These are phyloP conservation scores for Yarrowia deformans DNA, from an alignment of 805 yeast species.

Conservation along the genomic window DNA sequence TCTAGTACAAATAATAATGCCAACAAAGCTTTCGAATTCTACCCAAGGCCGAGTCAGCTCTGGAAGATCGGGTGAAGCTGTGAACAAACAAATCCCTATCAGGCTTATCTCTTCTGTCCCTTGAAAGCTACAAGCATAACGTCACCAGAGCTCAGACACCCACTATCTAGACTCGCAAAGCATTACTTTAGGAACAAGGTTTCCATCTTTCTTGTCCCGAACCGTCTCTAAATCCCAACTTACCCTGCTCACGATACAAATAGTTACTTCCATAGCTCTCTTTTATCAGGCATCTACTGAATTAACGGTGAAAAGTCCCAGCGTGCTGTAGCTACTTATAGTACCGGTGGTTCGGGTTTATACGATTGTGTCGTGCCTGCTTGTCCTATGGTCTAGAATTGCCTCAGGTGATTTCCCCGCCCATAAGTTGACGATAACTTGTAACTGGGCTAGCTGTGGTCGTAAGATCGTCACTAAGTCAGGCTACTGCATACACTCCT, in stretches of 20 bases:
- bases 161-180: neutral
- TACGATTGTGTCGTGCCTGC: too few species aligned
- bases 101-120: neutral
- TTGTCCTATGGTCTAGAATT: too few species aligned
- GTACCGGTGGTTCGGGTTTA: too few species aligned
- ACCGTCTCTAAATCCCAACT: neutral
- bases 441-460: neutral
- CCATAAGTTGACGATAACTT: neutral
- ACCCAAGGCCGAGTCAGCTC: too few species aligned
- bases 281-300: conserved; percentile 9
- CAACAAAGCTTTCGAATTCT: too few species aligned
- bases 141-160: neutral
- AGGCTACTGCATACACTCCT: too few species aligned
- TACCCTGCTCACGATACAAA: conserved; percentile 3
- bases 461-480: too few species aligned
- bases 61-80: neutral
- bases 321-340: too few species aligned
- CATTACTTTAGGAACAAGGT: neutral
- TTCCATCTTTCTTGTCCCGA: neutral
- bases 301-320: neutral
- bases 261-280: neutral
- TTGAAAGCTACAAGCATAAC: neutral
- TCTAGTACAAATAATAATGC: too few species aligned
- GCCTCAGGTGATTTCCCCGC: conserved; percentile 7
- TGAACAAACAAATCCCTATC: neutral